phyloP scores from a whole-genome alignment of 805 yeast genomes.

The Cyberlindnera petersonii region DNA sequence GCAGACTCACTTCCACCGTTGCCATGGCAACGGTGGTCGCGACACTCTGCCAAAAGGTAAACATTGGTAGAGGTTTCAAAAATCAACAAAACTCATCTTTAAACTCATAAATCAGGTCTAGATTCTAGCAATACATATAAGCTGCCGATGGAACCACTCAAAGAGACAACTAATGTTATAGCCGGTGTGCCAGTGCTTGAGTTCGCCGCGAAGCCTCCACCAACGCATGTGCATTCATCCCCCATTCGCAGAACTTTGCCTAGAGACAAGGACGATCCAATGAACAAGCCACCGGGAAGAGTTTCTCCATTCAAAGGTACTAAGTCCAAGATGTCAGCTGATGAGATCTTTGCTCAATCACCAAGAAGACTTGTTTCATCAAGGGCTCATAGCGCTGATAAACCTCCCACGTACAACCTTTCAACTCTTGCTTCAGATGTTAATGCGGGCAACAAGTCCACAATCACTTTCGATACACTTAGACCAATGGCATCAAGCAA shows the following conservation, averaged over 20 bases:
- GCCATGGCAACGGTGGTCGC: neutral
- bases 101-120: neutral
- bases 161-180: conserved; percentile 11
- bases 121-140: neutral
- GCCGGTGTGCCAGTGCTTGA: conserved; percentile 14
- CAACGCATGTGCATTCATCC: conserved; percentile 6
- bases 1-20: neutral
- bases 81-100: neutral
- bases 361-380: conserved; percentile 27
- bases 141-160: conserved; percentile 16
- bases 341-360: conserved; percentile 25
- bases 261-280: conserved; percentile 7
- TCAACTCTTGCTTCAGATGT: conserved; percentile 2
- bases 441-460: conserved; percentile 12
- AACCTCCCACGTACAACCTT: conserved; percentile 5
- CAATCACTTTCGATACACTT: conserved; percentile 26
- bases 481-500: conserved; percentile 29
- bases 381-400: conserved; percentile 31
- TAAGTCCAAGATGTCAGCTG: conserved; percentile 12
- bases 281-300: conserved; percentile 23
- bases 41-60: neutral
- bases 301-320: conserved; percentile 26
- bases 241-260: conserved; percentile 8
- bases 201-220: conserved; percentile 17
- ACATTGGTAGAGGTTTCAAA: neutral